Base-by-base conservation (phyloP, 2,329 filamentous ascomycete genomes). In the Chlorencoelia australis region DNA sequence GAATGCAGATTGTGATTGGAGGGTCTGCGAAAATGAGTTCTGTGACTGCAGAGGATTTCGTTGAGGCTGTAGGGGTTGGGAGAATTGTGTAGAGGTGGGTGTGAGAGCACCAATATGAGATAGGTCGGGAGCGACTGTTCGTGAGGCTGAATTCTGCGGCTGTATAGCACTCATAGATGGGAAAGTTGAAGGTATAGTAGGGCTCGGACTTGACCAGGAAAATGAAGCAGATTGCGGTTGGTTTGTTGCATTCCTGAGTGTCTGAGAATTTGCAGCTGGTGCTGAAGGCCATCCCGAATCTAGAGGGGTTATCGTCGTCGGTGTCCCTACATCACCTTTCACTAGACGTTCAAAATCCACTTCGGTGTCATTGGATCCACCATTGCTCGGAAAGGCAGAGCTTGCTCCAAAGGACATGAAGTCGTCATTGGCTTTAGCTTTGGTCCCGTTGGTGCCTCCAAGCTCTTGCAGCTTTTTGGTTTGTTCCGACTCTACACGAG, bases 291-390 rank as follows among this genome's bases (percentile, higher is more conserved):
- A 77, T 37, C 67, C 64, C 1, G 61, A 54, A 44, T 70, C 65
- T 50, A 65, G 58, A 1, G 65, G 55, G 24, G 60, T 61, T 14
- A 52, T 51, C 39, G 54, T 59, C 18, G 49, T 50, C 9, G 50
- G 45, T 5, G 33, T 40, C 4, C 29, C 46, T 14, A 59, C 60
- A 38, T 73, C 75, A 7, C 89, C 89, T 52, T 93, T 86, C 34
- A 98, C 88, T 2, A 98, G 74, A 2, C 75, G 75, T 57, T 94
- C 88, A 53, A 96, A 98, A 53, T 93, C 86, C 40, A 82, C 73
- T 32, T 82, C 69, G 49, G 89, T 84, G 41, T 80, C 73, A 34
- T 82, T 69, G 3, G 65, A 68, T 4, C 69, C 66, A 7, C 70
- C 67, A 32, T 68, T 71, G 5, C 42, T 42, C 33, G 75, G 68